Evolutionary conservation across 768 basidiomycete genomes (phyloP).

Genomic region (Lactarius trivialis): DNA sequence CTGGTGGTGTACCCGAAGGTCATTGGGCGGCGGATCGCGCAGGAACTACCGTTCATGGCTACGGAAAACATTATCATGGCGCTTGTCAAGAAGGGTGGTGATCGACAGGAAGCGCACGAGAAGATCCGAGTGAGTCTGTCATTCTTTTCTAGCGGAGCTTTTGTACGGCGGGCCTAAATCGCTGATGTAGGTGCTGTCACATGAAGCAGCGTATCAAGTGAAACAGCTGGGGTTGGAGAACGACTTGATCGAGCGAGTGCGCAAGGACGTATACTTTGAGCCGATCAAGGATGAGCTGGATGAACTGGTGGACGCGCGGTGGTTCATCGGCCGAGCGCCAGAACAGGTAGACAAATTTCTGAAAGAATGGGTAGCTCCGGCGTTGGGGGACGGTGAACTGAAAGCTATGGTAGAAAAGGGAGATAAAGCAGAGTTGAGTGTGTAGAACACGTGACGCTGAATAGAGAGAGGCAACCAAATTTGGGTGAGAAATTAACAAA

Average conservation of each 20-base stretch:
- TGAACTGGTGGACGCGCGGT: slow-evolving; percentile 70
- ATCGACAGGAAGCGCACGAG: slow-evolving; percentile 95
- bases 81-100: slow-evolving; percentile 89
- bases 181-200: slow-evolving; percentile 66
- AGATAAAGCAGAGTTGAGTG: slow-evolving; percentile 59
- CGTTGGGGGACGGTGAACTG: slow-evolving; percentile 52
- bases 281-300: slow-evolving; percentile 80
- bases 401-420: slow-evolving; percentile 45
- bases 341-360: slow-evolving; percentile 91
- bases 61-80: slow-evolving; percentile 99
- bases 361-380: slow-evolving; percentile 82
- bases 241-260: slow-evolving; percentile 87
- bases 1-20: slow-evolving; percentile 99
- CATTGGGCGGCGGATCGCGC: slow-evolving; percentile 83
- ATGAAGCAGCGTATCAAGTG: slow-evolving; percentile 90
- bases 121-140: slow-evolving; percentile 65
- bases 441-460: slow-evolving; percentile 33
- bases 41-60: slow-evolving; percentile 99
- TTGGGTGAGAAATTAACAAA: neutral
- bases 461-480: neutral
- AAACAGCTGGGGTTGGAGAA: slow-evolving; percentile 93
- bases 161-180: neutral
- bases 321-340: slow-evolving; percentile 90
- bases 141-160: neutral
- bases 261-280: slow-evolving; percentile 78